Evolutionary conservation across 1,284 basidiomycete genomes (phyloP).

Genomic region (Golubevia pallescens): DNA sequence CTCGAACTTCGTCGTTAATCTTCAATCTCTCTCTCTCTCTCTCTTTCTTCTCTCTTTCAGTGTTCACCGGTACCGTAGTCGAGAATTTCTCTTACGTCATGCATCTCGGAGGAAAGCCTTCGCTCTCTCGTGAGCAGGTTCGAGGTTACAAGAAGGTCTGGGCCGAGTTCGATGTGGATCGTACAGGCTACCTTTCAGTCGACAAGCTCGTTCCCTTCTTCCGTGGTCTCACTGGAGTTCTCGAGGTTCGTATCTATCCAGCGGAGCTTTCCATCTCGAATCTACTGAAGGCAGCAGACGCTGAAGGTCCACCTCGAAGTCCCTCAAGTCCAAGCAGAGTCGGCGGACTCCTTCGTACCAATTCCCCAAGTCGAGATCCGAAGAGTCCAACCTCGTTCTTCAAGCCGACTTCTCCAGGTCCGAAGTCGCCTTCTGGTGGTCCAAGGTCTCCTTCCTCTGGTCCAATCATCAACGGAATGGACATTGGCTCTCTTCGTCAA

Average conservation of each 20-base stretch:
- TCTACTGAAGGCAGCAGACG: constrained; percentile 69
- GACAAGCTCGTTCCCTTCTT: constrained; percentile 81
- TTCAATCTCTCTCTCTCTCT: not conserved
- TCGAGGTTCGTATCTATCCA: constrained; percentile 71
- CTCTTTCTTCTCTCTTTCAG: constrained; percentile 2
- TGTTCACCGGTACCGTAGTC: constrained; percentile 79
- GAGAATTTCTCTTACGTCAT: constrained; percentile 97
- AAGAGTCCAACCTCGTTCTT: too few relatives aligned
- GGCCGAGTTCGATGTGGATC: constrained; percentile 80
- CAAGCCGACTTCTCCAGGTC: too few relatives aligned
- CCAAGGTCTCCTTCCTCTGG: not conserved
- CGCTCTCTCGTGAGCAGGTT: constrained; percentile 76
- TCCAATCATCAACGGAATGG: constrained; percentile 18
- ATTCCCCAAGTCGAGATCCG: too few relatives aligned
- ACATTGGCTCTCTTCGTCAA: constrained; percentile 22
- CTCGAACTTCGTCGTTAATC: too few relatives aligned
- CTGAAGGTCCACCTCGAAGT: constrained; percentile 45
- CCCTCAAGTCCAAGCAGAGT: constrained; percentile 22
- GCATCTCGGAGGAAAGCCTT: constrained; percentile 82
- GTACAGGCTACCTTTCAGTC: constrained; percentile 78
- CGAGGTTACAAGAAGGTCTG: constrained; percentile 87
- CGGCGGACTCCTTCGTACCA: constrained; percentile 5
- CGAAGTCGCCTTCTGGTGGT: not conserved
- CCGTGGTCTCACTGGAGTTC: constrained; percentile 30
- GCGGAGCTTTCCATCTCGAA: constrained; percentile 72